Evolutionary conservation across 2,329 filamentous ascomycete species (phyloP), one percentile per base, ranked within the genome.

Genomic region (Phyllosticta paracitricarpa): DNA sequence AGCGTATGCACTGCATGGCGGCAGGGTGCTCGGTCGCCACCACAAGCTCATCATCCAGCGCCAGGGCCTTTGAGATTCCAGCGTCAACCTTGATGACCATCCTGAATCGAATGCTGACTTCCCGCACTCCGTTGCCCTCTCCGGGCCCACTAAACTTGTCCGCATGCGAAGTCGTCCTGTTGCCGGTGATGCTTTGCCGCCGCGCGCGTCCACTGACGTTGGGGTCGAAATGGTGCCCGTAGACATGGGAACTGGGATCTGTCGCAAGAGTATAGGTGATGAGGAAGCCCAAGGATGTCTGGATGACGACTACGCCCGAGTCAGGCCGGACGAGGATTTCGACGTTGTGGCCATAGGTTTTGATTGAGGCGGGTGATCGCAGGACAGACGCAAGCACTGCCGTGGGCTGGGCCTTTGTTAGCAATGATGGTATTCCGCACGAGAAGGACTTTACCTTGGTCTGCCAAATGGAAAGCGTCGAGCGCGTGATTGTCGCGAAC

Each of bases 1-100:
- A 99, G 62, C 89, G 85, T 67, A 99, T 97, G 75, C 92, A 97
- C 74, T 99, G 94, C 17, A 97, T 85, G n/a, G 94, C 93, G 0
- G 92, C 87, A 3, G 94, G 94, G 70, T 94, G 96, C 62, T 85
- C 81, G 0, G 94, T 99, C 4, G 94, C 90, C 58, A 99, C 92
- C 24, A 97, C 81, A 51, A 99, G 79, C 73, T 97, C 94, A 61
- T 96, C 90, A 66, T 97, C 94, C 24, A 97, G 81, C 2, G 94
- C 93, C 60, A 97, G 77, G 10, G 89, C 91, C 68, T 87, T 89
- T 66, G 87, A 86, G 67, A 99, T 97, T 2, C 94, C 94, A 2
- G 94, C 94, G 74, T 99, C 94, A 19, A 99, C 91, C 72, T 96
- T 95, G 70, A 99, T 97, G 14, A 96, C 93, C 89, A 97, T 96